phyloP scores from a whole-genome alignment of 331 rosid genomes.

The Acacia concinna region DNA sequence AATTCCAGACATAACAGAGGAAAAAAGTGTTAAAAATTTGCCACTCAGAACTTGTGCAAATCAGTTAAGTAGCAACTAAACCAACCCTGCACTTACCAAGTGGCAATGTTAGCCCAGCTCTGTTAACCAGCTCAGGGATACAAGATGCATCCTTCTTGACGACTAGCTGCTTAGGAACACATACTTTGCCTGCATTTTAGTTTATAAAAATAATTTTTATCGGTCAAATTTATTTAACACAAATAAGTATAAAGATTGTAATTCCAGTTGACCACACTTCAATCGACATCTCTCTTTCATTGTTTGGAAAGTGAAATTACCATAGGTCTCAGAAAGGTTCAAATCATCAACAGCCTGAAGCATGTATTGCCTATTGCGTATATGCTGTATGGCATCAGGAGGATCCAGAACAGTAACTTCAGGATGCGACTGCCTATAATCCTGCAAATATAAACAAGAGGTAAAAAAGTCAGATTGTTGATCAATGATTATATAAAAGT shows the following conservation, averaged over 20 bases:
- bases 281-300: not conserved
- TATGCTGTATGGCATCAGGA: slow-evolving; percentile 87
- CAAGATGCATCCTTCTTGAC: slow-evolving; percentile 79
- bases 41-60: not conserved
- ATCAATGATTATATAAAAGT: not conserved
- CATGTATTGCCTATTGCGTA: slow-evolving; percentile 86
- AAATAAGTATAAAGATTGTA: slow-evolving; percentile 21
- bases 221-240: slow-evolving; percentile 16
- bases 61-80: slow-evolving; percentile 5
- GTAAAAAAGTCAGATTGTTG: slow-evolving; percentile 25
- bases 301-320: slow-evolving; percentile 35
- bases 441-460: slow-evolving; percentile 49
- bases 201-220: not conserved
- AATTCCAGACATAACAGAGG: slow-evolving; percentile 28
- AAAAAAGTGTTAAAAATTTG: not conserved
- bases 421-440: slow-evolving; percentile 77
- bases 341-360: slow-evolving; percentile 95
- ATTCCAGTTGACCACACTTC: slow-evolving; percentile 9
- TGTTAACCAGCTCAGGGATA: slow-evolving; percentile 69
- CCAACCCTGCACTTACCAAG: slow-evolving; percentile 56
- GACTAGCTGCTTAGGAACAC: slow-evolving; percentile 82
- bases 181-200: slow-evolving; percentile 64
- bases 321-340: slow-evolving; percentile 70
- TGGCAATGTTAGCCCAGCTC: slow-evolving; percentile 71
- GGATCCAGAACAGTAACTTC: slow-evolving; percentile 96